Percentiles rank a stretch among this genome's conserved stretches.
These are phyloP conservation scores for Trichoderma orchidacearum DNA, from an alignment of 495 filamentous ascomycete genomes.

Conservation along the genomic window DNA sequence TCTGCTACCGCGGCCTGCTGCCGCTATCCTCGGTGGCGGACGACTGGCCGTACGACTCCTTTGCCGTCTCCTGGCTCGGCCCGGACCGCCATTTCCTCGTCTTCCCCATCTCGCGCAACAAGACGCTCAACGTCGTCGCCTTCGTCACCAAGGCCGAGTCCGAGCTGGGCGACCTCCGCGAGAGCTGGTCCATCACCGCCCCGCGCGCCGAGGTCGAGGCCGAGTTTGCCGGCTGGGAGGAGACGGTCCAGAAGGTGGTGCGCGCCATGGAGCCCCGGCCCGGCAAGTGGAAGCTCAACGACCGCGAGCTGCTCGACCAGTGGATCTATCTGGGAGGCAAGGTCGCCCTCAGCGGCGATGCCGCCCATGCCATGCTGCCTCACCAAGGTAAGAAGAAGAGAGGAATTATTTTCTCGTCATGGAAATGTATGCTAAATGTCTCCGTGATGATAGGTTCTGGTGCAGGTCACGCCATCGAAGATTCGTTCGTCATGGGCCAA, in stretches of 20 bases:
- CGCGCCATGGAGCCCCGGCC: constrained; percentile 8
- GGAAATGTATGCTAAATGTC: no score
- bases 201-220: constrained; percentile 10
- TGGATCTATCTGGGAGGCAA: constrained; percentile 14
- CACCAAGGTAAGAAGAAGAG: constrained; percentile 12
- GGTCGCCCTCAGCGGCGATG: constrained; percentile 20
- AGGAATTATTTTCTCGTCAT: no score
- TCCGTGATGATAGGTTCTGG: constrained; percentile 11
- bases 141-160: constrained; percentile 8
- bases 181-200: constrained; percentile 16
- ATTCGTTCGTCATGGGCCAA: constrained; percentile 22
- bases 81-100: constrained; percentile 13
- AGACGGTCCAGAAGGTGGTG: constrained; percentile 13
- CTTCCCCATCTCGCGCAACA: constrained; percentile 14
- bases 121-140: constrained; percentile 13
- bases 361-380: constrained; percentile 24
- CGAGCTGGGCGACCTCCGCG: constrained; percentile 10
- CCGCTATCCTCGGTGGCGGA: constrained; percentile 6
- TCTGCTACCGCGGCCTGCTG: constrained; percentile 15
- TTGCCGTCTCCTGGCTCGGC: constrained; percentile 10
- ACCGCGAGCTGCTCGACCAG: constrained; percentile 16
- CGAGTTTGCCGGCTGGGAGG: constrained; percentile 16
- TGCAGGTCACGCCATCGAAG: constrained; percentile 24
- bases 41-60: constrained; percentile 12
- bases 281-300: constrained; percentile 23